Base-by-base conservation (phyloP, 352 stramenopile genomes). In the Phytopythium boreale region DNA sequence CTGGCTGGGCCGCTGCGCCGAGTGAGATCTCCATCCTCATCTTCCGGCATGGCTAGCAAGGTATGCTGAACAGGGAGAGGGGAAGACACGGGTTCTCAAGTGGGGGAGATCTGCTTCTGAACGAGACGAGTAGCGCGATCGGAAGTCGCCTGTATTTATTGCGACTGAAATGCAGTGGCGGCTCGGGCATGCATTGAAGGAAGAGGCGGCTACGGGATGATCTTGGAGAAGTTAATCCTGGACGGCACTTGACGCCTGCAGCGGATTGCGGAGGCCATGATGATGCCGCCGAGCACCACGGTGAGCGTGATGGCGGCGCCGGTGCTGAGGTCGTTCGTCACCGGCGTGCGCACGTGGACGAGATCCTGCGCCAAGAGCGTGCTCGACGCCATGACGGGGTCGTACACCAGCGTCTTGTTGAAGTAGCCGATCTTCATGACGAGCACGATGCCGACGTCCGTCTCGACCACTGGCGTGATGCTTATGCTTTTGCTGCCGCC, bases 371-470 rank as follows among this genome's bases (percentile, higher is more conserved):
- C 24, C 47, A 66, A 8, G 20, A 66, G 50, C 41, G 50, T 6
- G 26, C 56, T 37, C 4, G 61, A 66, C 4, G 61, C 49, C 39
- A 72, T 55, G 27, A 29, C 20, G 59, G 46, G n/a, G 52, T 64
- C 17, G 66, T 44, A 43, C 15, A 15, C 41, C 6, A 62, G 37
- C 17, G 24, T 11, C 10, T 15, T 22, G 2, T 12, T 22, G 27
- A 58, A 58, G 20, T 26, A 15, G 7, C 24, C 11, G 15, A 57
- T 41, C 10, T 24, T 5, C 50, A 57, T 57, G 2, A 57, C 7
- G 6, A 57, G 27, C 2, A 57, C 50, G 26, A 24, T 22, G 27
- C 26, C 26, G 50, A 57, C 17, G 50, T 12, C 26, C 3, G 27
- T 2, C 29, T 57, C 50, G 26, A 57, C 29, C 17, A 43, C 50